Evolutionary conservation across 352 stramenopile species (phyloP).

Genomic region (Peronospora destructor): DNA sequence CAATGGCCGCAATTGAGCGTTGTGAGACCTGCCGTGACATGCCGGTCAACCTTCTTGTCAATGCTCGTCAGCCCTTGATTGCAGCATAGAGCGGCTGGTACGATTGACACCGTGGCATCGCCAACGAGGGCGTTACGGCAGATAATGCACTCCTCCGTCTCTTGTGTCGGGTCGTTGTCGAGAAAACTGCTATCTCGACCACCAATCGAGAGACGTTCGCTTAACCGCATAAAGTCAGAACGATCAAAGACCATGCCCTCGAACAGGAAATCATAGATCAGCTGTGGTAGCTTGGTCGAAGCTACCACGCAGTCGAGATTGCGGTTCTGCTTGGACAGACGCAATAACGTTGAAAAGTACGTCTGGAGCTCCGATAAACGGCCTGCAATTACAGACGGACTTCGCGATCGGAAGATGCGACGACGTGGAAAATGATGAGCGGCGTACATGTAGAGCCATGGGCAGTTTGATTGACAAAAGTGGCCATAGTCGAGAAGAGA

Average conservation of each 20-base stretch:
- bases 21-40: conserved; percentile 45
- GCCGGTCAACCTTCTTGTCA: conserved; percentile 25
- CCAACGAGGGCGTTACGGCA: conserved; percentile 40
- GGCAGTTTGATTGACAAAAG: conserved; percentile 72
- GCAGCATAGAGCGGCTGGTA: conserved; percentile 20
- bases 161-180: conserved; percentile 26
- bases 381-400: conserved; percentile 51
- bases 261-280: conserved; percentile 78
- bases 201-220: conserved; percentile 41
- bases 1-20: conserved; percentile 75
- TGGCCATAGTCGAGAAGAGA: conserved; percentile 66
- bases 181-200: conserved; percentile 28
- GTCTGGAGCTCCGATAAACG: conserved; percentile 53
- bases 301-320: conserved; percentile 55
- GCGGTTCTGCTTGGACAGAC: conserved; percentile 54
- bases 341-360: conserved; percentile 63
- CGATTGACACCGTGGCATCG: conserved; percentile 33
- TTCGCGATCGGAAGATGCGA: conserved; percentile 65
- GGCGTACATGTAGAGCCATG: conserved; percentile 79
- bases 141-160: conserved; percentile 52
- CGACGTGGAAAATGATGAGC: conserved; percentile 72
- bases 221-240: conserved; percentile 56
- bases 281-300: conserved; percentile 47
- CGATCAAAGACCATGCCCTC: conserved; percentile 77
- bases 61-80: conserved; percentile 11